A percentile compares a stretch with the other conserved stretches of the same genome.
Evolutionary conservation across 306 rosid genomes (phyloP).

Genomic region (Pterocarpus santalinus): DNA sequence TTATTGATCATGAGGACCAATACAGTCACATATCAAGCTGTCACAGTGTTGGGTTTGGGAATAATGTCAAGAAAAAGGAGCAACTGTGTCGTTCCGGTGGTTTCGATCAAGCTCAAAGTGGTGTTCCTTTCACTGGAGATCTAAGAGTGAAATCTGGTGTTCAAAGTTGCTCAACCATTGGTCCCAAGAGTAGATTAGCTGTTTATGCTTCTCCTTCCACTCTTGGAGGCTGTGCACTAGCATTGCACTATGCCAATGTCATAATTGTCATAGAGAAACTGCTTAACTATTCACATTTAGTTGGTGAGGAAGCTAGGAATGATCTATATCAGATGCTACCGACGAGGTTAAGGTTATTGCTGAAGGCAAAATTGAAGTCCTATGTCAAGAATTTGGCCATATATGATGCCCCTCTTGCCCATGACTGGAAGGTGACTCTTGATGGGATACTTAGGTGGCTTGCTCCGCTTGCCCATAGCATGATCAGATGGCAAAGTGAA

Average conservation of each 20-base stretch:
- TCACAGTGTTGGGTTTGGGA: slow-evolving; percentile 46
- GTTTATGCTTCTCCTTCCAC: slow-evolving; percentile 82
- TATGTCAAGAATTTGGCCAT: slow-evolving; percentile 84
- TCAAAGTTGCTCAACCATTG: slow-evolving; percentile 59
- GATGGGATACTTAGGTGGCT: slow-evolving; percentile 85
- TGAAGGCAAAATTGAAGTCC: slow-evolving; percentile 79
- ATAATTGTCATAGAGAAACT: slow-evolving; percentile 86
- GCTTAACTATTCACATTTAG: slow-evolving; percentile 87
- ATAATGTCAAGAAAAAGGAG: slow-evolving; percentile 59
- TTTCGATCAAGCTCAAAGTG: slow-evolving; percentile 54
- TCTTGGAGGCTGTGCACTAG: slow-evolving; percentile 90
- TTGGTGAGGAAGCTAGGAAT: slow-evolving; percentile 93
- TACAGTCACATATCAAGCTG: slow-evolving; percentile 57
- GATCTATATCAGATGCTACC: slow-evolving; percentile 95
- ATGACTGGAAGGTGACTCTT: slow-evolving; percentile 90
- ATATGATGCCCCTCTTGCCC: slow-evolving; percentile 98
- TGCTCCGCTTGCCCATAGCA: slow-evolving; percentile 85
- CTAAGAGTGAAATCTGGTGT: slow-evolving; percentile 47
- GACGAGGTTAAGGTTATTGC: slow-evolving; percentile 75
- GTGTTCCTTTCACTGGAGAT: slow-evolving; percentile 55
- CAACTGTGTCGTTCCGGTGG: slow-evolving; percentile 52
- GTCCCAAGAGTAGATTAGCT: slow-evolving; percentile 66
- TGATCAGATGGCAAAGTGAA: slow-evolving; percentile 98
- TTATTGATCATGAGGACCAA: slow-evolving; percentile 54
- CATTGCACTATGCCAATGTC: slow-evolving; percentile 95